phyloP scores from a whole-genome alignment of 129 eudicot genomes.

The Pseudognaphalium luteoalbum region DNA sequence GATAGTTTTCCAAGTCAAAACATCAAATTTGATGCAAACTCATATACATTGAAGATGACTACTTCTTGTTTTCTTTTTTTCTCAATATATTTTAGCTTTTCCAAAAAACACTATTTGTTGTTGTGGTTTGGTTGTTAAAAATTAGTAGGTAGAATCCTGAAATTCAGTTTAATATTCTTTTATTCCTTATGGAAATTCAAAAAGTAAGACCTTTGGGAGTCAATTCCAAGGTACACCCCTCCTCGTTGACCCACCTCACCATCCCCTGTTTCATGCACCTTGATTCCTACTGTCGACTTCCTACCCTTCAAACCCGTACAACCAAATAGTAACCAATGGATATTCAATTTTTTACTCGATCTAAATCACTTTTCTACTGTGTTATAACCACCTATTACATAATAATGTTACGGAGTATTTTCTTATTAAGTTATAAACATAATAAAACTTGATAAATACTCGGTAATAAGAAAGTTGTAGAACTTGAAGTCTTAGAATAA shows the following conservation, averaged over 20 bases:
- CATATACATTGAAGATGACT: no score
- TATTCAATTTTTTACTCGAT: not conserved
- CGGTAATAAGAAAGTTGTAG: not conserved
- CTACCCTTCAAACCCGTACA: constrained; percentile 9
- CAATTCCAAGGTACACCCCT: not conserved
- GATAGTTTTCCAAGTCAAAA: no score
- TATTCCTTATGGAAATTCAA: not conserved
- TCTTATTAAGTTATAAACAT: no score
- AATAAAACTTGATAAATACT: not conserved
- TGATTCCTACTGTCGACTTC: constrained; percentile 30
- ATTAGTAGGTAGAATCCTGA: not conserved
- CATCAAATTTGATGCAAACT: no score
- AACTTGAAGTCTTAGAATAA: not conserved
- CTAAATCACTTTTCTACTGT: no score
- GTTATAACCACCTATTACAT: no score
- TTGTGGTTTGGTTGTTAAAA: no score
- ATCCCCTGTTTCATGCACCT: constrained; percentile 28
- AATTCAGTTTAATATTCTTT: not conserved
- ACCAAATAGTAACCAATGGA: not conserved
- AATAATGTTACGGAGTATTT: no score
- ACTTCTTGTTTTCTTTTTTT: no score
- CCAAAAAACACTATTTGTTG: no score
- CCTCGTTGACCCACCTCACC: constrained; percentile 26
- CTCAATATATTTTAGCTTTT: no score
- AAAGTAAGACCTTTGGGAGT: not conserved